Conservation (phyloP, 202 grass and related monocot genomes). For the Schoenoplectus triqueter region DNA sequence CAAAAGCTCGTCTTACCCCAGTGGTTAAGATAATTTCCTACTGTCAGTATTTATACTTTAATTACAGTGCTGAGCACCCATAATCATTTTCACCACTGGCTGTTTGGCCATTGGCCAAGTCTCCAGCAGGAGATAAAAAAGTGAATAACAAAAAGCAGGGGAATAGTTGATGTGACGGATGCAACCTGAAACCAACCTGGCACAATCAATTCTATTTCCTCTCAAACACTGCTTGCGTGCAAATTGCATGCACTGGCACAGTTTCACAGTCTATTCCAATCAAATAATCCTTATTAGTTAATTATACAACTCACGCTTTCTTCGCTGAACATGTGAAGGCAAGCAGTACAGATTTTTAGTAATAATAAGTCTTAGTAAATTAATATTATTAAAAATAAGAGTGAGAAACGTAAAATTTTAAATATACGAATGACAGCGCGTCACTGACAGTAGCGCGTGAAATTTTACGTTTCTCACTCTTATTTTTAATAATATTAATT, state of each 20-base stretch:
- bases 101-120: too few species aligned
- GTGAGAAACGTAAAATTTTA: too few species aligned
- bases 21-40: slow-evolving; percentile 2
- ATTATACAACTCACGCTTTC: too few species aligned
- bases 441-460: too few species aligned
- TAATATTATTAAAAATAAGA: too few species aligned
- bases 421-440: too few species aligned
- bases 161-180: slow-evolving; percentile 27
- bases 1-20: not conserved
- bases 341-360: too few species aligned
- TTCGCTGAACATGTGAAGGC: too few species aligned
- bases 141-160: not conserved
- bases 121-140: not conserved
- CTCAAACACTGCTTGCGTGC: not conserved
- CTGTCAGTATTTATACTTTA: not conserved
- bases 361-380: too few species aligned
- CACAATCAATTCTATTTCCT: slow-evolving; percentile 27
- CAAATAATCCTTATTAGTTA: not conserved
- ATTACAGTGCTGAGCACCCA: not conserved
- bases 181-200: slow-evolving; percentile 39
- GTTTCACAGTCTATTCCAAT: not conserved
- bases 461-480: too few species aligned
- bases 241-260: not conserved
- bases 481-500: too few species aligned
- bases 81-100: not conserved